A percentile compares a stretch with the other conserved stretches of the same genome.
Evolutionary conservation across 2,329 filamentous ascomycete species (phyloP).

Genomic region (Conoideocrella luteorostrata): DNA sequence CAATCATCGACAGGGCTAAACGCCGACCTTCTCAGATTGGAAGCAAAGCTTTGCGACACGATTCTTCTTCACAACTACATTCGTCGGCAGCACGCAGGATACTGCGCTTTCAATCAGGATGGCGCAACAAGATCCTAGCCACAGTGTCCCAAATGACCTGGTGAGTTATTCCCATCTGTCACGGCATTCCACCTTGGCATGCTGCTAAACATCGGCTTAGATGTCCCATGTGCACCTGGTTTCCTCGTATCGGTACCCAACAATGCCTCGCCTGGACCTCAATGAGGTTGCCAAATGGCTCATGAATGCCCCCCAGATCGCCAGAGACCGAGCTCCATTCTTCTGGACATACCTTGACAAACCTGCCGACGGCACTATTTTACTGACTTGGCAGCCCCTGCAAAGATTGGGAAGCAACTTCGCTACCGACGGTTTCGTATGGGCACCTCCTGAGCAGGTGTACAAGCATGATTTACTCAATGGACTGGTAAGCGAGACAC

Average conservation of each 20-base stretch:
- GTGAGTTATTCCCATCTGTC: constrained; percentile 21
- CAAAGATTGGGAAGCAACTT: constrained; percentile 65
- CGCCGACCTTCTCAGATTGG: not conserved
- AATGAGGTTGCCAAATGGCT: constrained; percentile 80
- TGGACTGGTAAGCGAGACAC: constrained; percentile 40
- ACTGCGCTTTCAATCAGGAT: constrained; percentile 19
- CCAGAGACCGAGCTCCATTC: constrained; percentile 78
- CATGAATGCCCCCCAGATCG: constrained; percentile 74
- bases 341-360: constrained; percentile 88
- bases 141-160: constrained; percentile 36
- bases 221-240: constrained; percentile 86
- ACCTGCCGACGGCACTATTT: constrained; percentile 73
- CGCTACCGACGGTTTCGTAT: constrained; percentile 87
- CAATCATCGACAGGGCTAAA: not conserved
- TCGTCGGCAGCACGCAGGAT: not conserved
- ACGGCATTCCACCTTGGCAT: too few relatives aligned
- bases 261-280: constrained; percentile 62
- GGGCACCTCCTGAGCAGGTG: constrained; percentile 73
- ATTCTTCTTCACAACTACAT: not conserved
- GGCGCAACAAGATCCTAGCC: constrained; percentile 36
- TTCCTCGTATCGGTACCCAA: constrained; percentile 74
- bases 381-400: constrained; percentile 84
- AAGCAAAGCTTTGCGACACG: not conserved
- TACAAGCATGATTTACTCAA: constrained; percentile 67
- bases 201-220: constrained; percentile 37